Percentiles rank a stretch among this genome's conserved stretches.
phyloP scores from a whole-genome alignment of 2,329 filamentous ascomycete genomes.

The Xenosphaeropsis pyriputrescens region DNA sequence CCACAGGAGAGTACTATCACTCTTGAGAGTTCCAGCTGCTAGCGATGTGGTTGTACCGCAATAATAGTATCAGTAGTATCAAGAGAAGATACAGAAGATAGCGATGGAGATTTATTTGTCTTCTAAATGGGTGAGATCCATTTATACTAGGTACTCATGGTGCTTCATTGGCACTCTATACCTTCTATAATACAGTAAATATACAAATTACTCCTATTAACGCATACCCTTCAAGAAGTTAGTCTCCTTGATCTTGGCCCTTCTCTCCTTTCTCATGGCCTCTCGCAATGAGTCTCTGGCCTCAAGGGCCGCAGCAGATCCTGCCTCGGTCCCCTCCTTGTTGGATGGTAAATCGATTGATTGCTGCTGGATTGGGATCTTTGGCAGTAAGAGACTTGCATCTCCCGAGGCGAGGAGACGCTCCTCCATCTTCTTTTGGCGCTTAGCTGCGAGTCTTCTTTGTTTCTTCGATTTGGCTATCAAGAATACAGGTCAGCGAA shows the following conservation, averaged over 20 bases:
- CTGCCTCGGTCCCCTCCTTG: slow-evolving; percentile 17
- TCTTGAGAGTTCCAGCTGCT: too few relatives aligned
- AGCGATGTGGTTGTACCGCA: too few relatives aligned
- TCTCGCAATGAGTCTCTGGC: slow-evolving; percentile 49
- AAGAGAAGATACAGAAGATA: too few relatives aligned
- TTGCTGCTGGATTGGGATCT: slow-evolving; percentile 66
- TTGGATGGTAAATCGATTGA: slow-evolving; percentile 53
- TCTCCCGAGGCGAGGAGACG: slow-evolving; percentile 49
- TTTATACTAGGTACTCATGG: too few relatives aligned
- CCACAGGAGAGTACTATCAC: too few relatives aligned
- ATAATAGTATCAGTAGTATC: too few relatives aligned
- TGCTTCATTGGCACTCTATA: too few relatives aligned
- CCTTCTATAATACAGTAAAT: too few relatives aligned
- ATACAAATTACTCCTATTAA: slow-evolving; percentile 6
- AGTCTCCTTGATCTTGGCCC: slow-evolving; percentile 65
- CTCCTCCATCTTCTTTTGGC: slow-evolving; percentile 39
- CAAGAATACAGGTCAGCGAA: not conserved
- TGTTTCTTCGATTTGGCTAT: slow-evolving; percentile 77
- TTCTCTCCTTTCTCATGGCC: slow-evolving; percentile 61
- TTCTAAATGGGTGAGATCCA: too few relatives aligned
- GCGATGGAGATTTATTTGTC: too few relatives aligned
- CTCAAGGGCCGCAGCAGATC: slow-evolving; percentile 25
- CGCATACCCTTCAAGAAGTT: slow-evolving; percentile 79
- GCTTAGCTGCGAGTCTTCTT: slow-evolving; percentile 55
- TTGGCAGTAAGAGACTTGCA: slow-evolving; percentile 46